Base-by-base conservation (phyloP, 805 yeast genomes). In the Lipomyces chichibuensis region DNA sequence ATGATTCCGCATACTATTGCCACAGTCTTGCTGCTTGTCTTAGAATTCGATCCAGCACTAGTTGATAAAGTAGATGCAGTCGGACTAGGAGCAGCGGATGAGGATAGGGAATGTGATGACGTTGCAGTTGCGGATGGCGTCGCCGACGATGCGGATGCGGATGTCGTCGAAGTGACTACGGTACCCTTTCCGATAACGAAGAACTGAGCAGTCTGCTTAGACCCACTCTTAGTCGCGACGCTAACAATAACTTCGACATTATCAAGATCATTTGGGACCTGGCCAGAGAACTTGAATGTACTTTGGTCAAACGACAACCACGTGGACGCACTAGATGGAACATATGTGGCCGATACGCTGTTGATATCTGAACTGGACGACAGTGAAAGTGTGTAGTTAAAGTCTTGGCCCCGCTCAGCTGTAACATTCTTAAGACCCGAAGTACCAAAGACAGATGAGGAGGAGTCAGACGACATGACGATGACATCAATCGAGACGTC, bases 1-100 rank as follows among this genome's bases (percentile, higher is more conserved):
- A 89, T 91, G n/a, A 90, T 93, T 64, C 97, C 98, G 67, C 93
- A 84, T 0, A 93, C 97, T 75, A 94, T 90, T 0, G 97, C 97
- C n/a, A 91, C 80, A 2, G 85, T 84, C 71, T 84, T 88, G 62
- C 80, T 82, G 49, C 63, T 67, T 60, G 60, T 63, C 63, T 54
- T 63, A 61, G 57, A 35, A 46, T 72, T 60, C 17, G 74, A 63
- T 1, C 81, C 66, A 23, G 76, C 58, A 11, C 75, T 62, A 13
- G 77, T 56, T 20, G 81, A 56, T 2, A 78, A 63, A 65, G 73
- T 43, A 35, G 73, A n/a, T 14, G 76, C 32, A 25, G 73, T 32
- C 27, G 68, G 59, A 6, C 76, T 49, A 25, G 76, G 43, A 0
- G 79, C 2, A 1, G 75, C 56, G 1, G 78, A 58, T 2, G 78